Evolutionary conservation across 352 stramenopile species (phyloP), one percentile per base, ranked within the genome.

Genomic region (Phytophthora agathidicida): DNA sequence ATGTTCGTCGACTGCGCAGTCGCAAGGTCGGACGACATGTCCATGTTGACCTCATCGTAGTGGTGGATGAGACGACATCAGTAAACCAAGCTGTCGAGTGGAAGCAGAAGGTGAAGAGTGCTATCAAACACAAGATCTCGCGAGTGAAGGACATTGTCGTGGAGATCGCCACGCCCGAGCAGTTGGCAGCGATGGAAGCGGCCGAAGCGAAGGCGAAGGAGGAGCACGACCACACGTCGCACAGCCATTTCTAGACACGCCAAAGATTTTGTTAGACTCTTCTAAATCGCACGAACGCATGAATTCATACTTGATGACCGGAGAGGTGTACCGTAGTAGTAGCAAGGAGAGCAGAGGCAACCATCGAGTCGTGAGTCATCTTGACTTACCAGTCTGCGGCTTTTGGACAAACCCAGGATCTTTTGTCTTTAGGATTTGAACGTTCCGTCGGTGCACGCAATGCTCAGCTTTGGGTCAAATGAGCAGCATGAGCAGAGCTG

Each of bases 71-170:
- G 5, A 32, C 39, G 5, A 49, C 27, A n/a, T 14, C 38, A 0
- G 54, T 88, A 14, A 42, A 77, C 20, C 63, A 54, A 0, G 77
- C 76, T 35, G 77, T 80, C 33, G 48, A 74, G 24, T 90, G 80
- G 80, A 87, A 90, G 53, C 62, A 83, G 44, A 68, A 68, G 28
- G 74, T 83, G 22, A 88, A 87, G 33, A 7, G 32, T 17, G 68
- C 75, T 9, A 78, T 90, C 22, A 66, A 71, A 26, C 52, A 58
- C 8, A 49, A 71, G 17, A 55, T 88, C 19, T 76, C 80, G 16
- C 73, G 75, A 7, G 80, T 84, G 17, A 83, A 88, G 38, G 80
- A 90, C 46, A 75, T 90, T 37, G 52, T 88, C 19, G 60, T 90
- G 13, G 80, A 90, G 54, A 63, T 90, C 7, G 44, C 75, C n/a